Base-by-base conservation (phyloP, 2,329 filamentous ascomycete species). In the Sclerotinia trifoliorum region DNA sequence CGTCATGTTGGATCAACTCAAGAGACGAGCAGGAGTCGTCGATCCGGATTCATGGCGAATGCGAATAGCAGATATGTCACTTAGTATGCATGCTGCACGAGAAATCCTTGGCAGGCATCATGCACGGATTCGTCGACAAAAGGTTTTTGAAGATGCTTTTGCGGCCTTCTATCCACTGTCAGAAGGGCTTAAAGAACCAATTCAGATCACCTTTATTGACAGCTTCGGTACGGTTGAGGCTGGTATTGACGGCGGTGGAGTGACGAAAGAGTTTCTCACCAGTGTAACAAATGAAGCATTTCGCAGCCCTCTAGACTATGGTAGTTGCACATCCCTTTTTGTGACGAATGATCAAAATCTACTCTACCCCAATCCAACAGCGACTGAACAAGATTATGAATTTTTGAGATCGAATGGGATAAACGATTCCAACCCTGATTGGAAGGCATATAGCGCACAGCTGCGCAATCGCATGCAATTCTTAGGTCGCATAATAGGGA, bases 201-300 rank as follows among this genome's bases (percentile, higher is more conserved):
- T 99, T 48, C 93, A 96, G 76, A 98, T 99, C 75, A 95, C 92
- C 0, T 99, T 99, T 78, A 89, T 97, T 55, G 95, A 99, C 77
- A 86, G 93, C 69, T 99, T 96, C 73, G 91, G 91, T 70, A 87
- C 90, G 1, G 84, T 87, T 10, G 95, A 99, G 80, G 94, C 94
- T 17, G 95, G 95, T 13, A 98, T 99, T 67, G 95, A 99, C 76
- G 95, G 95, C 0, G 95, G 95, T 11, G 95, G 95, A 71, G 95
- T 99, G 11, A 97, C 94, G 2, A 99, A 99, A 74, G 95, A 99
- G 75, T 99, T 99, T 71, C 83, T 99, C 17, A 97, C 90, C 0
- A 95, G 91, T 70, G 87, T 97, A 61, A 96, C 93, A 1, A 89
- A 85, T 26, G 91, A 97, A 78, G 93, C 93, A 0, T 96, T 98